Evolutionary conservation across 805 yeast species (phyloP).

Genomic region (Yamadazyma ubonensis): DNA sequence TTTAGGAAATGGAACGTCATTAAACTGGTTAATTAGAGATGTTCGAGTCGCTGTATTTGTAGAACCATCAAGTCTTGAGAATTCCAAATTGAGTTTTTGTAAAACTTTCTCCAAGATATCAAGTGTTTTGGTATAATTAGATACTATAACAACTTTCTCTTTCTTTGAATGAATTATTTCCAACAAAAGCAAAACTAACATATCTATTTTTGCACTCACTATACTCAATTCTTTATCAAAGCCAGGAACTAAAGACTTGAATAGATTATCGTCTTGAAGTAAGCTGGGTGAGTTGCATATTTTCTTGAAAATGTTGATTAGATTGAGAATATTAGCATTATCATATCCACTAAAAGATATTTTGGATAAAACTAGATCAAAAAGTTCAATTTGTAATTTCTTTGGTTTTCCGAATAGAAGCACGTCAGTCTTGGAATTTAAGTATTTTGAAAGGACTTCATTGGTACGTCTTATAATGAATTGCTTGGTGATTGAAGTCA

Average conservation of each 20-base stretch:
- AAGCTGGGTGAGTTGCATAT: constrained; percentile 81
- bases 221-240: constrained; percentile 7
- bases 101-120: constrained; percentile 68
- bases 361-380: constrained; percentile 40
- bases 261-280: constrained; percentile 49
- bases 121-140: constrained; percentile 84
- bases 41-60: constrained; percentile 70
- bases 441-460: constrained; percentile 50
- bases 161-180: constrained; percentile 44
- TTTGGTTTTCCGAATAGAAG: constrained; percentile 81
- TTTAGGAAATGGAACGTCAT: constrained; percentile 39
- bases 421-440: constrained; percentile 74
- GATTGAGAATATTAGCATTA: constrained; percentile 50
- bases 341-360: constrained; percentile 4
- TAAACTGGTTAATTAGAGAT: constrained; percentile 66
- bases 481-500: constrained; percentile 59
- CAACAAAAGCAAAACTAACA: constrained; percentile 55
- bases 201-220: constrained; percentile 62
- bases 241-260: constrained; percentile 17
- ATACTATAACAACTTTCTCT: constrained; percentile 83
- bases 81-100: constrained; percentile 47
- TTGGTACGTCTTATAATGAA: constrained; percentile 76
- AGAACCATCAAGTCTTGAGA: constrained; percentile 76
- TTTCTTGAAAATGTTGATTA: constrained; percentile 75
- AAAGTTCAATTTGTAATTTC: constrained; percentile 52